Evolutionary conservation across 352 stramenopile genomes (phyloP), one percentile per base, ranked within the genome.

Genomic region (Globisporangium carolinianum): DNA sequence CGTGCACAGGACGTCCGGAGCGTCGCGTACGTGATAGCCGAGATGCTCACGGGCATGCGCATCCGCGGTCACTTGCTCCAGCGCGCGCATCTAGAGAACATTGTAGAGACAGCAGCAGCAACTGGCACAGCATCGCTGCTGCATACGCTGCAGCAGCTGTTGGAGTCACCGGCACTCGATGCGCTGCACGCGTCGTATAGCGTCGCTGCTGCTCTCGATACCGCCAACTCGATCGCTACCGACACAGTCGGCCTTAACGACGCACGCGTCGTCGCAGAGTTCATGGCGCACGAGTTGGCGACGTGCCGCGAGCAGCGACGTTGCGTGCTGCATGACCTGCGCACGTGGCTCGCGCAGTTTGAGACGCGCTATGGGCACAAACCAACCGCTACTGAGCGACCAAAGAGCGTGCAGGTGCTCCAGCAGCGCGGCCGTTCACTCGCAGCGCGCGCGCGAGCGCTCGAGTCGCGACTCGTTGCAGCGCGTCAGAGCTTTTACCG

Each of bases 301-400:
- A 67, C 70, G 47, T 88, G 69, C 14, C 64, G 71, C 10, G 63
- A 67, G 3, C 63, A 73, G 59, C 71, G 73, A 32, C 59, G 56
- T 5, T 57, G 67, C 7, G 62, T 81, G 32, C 57, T 72, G 8
- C 64, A 73, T 6, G 67, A 88, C 52, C 68, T 88, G 36, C 74
- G 67, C 4, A 39, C 53, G 4, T 88, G 78, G 78, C 60, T 75
- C 57, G 52, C 51, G 11, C 72, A 83, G 47, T 88, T 88, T 38
- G 78, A 86, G 54, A 82, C 73, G 48, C 73, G 71, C 36, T 75
- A 85, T 42, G 54, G 62, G 5, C 68, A 67, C n/a, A 85, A 82
- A 48, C 68, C 78, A 1, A 72, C 59, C 0, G 15, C 59, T 1
- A 52, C 57, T 1, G 78, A 88, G 24, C 61, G 65, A 1, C 71